Conservation (phyloP, 2,329 filamentous ascomycete genomes). For the Orbilia blumenaviensis region DNA sequence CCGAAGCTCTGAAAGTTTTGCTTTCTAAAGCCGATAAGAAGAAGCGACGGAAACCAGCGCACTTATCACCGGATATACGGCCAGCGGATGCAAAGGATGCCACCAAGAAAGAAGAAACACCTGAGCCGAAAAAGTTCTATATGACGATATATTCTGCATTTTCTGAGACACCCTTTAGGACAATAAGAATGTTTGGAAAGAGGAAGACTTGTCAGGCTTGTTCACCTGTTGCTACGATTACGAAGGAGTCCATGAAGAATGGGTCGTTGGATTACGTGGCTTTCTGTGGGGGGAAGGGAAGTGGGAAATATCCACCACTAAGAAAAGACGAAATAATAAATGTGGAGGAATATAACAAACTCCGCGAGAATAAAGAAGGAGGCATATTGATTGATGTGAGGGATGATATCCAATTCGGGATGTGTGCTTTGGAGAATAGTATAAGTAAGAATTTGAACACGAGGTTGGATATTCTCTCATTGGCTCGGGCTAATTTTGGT, state of each 20-base stretch:
- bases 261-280: constrained; percentile 82
- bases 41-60: constrained; percentile 53
- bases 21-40: constrained; percentile 61
- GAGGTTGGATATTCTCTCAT: background rate
- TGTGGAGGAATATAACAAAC: constrained; percentile 68
- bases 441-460: constrained; percentile 66
- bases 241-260: constrained; percentile 69
- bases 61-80: constrained; percentile 54
- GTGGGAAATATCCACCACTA: constrained; percentile 68
- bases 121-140: constrained; percentile 58
- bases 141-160: constrained; percentile 69
- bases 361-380: constrained; percentile 43
- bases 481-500: background rate
- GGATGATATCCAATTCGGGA: constrained; percentile 82
- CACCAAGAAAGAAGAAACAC: constrained; percentile 6
- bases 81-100: constrained; percentile 51
- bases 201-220: constrained; percentile 80
- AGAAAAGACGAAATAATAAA: constrained; percentile 73
- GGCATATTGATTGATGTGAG: constrained; percentile 82
- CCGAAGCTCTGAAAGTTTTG: constrained; percentile 88
- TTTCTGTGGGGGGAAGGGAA: constrained; percentile 75
- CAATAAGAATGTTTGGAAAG: constrained; percentile 75
- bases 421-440: constrained; percentile 78
- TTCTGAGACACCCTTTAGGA: constrained; percentile 71
- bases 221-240: constrained; percentile 69